phyloP scores from a whole-genome alignment of 805 yeast genomes.

The Saturnispora galanensis region DNA sequence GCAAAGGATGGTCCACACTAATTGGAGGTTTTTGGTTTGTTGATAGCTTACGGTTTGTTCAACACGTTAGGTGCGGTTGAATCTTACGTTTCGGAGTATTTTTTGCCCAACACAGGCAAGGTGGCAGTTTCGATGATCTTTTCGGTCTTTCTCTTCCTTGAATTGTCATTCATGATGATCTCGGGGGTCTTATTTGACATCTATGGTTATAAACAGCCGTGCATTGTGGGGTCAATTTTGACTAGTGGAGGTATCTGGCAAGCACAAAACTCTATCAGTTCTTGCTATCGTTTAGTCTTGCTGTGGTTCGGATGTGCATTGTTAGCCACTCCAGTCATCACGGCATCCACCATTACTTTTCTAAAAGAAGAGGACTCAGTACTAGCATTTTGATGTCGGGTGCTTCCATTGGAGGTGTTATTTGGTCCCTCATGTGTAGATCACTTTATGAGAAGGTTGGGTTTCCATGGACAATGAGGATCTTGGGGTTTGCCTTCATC shows the following conservation, averaged over 20 bases:
- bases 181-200: conserved; percentile 38
- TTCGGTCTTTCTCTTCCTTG: conserved; percentile 39
- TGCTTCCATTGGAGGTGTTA: conserved; percentile 49
- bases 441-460: conserved; percentile 42
- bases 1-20: conserved; percentile 31
- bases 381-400: conserved; percentile 54
- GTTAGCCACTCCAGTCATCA: conserved; percentile 35
- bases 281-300: conserved; percentile 41
- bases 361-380: conserved; percentile 43
- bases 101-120: conserved; percentile 33
- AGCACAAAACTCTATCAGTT: conserved; percentile 40
- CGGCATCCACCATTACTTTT: conserved; percentile 39
- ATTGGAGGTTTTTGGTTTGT: conserved; percentile 50
- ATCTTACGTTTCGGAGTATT: conserved; percentile 47
- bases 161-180: conserved; percentile 31
- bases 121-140: conserved; percentile 63
- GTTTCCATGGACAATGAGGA: conserved; percentile 51
- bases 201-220: conserved; percentile 33
- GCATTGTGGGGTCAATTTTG: conserved; percentile 28
- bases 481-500: conserved; percentile 38
- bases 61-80: conserved; percentile 61
- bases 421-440: conserved; percentile 45
- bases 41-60: conserved; percentile 52
- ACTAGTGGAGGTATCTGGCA: conserved; percentile 30
- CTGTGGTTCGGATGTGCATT: conserved; percentile 40